Percentiles rank a stretch among this genome's conserved stretches.
Evolutionary conservation across 2,329 filamentous ascomycete species (phyloP).

Genomic region (Exserohilum turcica): DNA sequence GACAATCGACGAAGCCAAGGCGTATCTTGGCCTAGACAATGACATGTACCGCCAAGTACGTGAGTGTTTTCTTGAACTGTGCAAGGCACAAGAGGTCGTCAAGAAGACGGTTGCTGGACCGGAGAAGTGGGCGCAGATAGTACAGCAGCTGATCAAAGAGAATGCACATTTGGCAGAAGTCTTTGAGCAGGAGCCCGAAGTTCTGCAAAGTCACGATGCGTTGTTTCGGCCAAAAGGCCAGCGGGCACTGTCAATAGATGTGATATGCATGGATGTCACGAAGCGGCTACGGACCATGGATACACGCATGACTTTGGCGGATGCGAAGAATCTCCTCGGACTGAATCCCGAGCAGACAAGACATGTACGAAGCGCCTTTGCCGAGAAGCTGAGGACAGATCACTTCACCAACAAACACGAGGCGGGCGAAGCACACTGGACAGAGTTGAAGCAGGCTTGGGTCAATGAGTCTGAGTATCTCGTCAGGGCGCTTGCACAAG

Average conservation of each 20-base stretch:
- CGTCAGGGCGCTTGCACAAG: conserved; percentile 59
- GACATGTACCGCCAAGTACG: conserved; percentile 68
- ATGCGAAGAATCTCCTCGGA: conserved; percentile 73
- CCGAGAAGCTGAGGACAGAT: conserved; percentile 66
- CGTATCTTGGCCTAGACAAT: conserved; percentile 68
- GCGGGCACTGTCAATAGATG: conserved; percentile 73
- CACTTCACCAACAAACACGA: conserved; percentile 76
- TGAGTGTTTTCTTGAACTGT: conserved; percentile 71
- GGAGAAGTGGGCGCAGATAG: conserved; percentile 73
- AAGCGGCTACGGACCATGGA: conserved; percentile 74
- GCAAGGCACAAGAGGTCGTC: conserved; percentile 67
- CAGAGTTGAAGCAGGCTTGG: conserved; percentile 71
- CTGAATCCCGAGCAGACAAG: conserved; percentile 72
- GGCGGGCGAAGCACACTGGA: conserved; percentile 73
- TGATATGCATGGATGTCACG: conserved; percentile 80
- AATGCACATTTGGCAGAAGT: conserved; percentile 66
- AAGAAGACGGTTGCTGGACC: conserved; percentile 79
- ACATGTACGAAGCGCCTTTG: conserved; percentile 68
- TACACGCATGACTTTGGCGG: conserved; percentile 70
- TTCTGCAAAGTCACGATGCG: conserved; percentile 50
- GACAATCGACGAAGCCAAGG: conserved; percentile 78
- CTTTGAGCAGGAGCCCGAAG: conserved; percentile 63
- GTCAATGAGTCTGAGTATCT: conserved; percentile 63
- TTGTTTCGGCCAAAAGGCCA: conserved; percentile 53
- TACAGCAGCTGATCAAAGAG: conserved; percentile 68